Evolutionary conservation across 306 rosid species (phyloP), one percentile per base, ranked within the genome.

Genomic region (Carpinus viminea): DNA sequence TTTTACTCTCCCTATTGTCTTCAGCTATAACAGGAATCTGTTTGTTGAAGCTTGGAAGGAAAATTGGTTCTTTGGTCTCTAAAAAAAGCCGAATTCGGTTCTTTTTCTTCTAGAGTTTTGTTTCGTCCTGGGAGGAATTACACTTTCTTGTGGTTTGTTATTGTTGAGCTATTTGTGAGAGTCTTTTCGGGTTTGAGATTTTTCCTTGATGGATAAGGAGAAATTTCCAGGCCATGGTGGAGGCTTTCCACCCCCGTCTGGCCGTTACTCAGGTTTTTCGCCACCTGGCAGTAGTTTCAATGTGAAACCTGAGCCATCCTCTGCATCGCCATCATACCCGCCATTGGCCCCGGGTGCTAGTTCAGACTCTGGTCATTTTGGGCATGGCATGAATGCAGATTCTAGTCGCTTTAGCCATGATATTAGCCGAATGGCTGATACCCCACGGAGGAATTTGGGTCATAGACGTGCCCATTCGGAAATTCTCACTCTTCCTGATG

Each of bases 381-480:
- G 89, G n/a, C 91, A 83, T 77, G 93, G 88, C 52, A 76, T 84
- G 76, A 69, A 85, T 16, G 21, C 79, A 1, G 92, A 91, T 45
- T 85, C 88, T 64, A 79, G 85, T 93, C 87, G 75, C 12, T 94
- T 92, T 76, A 94, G 98, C 86, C 94, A 94, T 74, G 98, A 94
- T 85, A 89, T 94, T 79, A 94, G 94, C 86, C 76, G 88, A 83
- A 94, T 94, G 98, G 91, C 95, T 34, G 98, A 92, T 82, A 91
- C 88, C 82, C 98, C 98, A 0, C 96, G 90, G 7, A 83, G 93
- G 75, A 92, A 91, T 73, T 61, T 87, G 83, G 98, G 98, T 55
- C 98, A 94, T 73, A 87, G 98, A 60, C 96, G 98, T 68, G 98
- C 97, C 59, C 98, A 94, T 82, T 94, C 97, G 0, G 98, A 94